These are phyloP conservation scores for Pythium brachiatum DNA, from an alignment of 352 stramenopile species.

Conservation along the genomic window DNA sequence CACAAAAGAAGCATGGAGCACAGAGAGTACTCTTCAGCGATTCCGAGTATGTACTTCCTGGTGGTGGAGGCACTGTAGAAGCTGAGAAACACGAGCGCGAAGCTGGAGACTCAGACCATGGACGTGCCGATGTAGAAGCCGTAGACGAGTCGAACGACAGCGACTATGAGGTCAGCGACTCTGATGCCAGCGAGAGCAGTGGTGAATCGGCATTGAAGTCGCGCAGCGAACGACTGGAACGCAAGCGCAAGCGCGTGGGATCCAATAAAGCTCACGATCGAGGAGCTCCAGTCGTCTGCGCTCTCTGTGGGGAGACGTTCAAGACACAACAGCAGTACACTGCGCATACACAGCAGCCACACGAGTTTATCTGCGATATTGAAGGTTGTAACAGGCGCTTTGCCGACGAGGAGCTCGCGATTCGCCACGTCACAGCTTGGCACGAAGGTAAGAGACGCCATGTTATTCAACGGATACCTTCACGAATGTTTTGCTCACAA, in stretches of 20 bases:
- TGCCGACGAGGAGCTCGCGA: constrained; percentile 17
- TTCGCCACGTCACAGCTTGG: constrained; percentile 19
- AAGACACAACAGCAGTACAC: background rate
- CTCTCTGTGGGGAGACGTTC: background rate
- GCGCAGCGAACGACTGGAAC: background rate
- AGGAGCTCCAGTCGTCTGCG: background rate
- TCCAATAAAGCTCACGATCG: background rate
- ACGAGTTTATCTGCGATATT: constrained; percentile 24
- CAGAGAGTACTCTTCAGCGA: constrained; percentile 13
- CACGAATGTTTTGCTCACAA: background rate
- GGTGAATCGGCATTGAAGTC: background rate
- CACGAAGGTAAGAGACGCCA: constrained; percentile 6
- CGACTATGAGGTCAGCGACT: constrained; percentile 13
- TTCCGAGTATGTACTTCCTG: background rate
- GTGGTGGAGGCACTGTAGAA: background rate
- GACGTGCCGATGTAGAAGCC: background rate
- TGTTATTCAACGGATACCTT: background rate
- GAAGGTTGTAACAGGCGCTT: constrained; percentile 20
- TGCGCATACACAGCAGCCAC: background rate
- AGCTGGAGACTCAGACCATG: too few species aligned
- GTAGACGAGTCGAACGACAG: constrained; percentile 8
- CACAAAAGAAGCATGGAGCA: background rate
- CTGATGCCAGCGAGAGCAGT: constrained; percentile 1
- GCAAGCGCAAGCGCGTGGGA: constrained; percentile 21
- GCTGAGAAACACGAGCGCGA: constrained; percentile 10